Base-by-base conservation (phyloP, 2,329 filamentous ascomycete genomes). In the Pestalotiopsis sp. region DNA sequence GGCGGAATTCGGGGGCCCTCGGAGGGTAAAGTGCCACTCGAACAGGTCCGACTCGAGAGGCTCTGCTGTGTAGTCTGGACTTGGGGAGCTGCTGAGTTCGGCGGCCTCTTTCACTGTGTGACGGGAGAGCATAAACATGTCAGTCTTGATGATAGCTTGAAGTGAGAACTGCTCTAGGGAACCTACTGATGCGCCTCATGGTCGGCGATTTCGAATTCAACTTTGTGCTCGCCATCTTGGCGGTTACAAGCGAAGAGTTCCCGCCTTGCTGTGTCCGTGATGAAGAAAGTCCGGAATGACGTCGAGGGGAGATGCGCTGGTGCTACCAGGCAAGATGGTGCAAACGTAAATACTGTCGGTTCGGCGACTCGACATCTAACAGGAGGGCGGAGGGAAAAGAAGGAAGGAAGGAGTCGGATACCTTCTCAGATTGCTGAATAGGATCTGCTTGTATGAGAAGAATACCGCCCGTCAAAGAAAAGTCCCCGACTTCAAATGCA, bases 1-100 rank as follows among this genome's bases (percentile, higher is more conserved):
- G 49, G 91, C 89, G 0, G 94, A 95, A 39, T 88, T 85, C 0
- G 95, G 95, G 0, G 95, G 95, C 0, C 96, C 96, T 65, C 92
- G 90, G n/a, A 99, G 86, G 0, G 96, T 99, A 82, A 98, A 99
- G 84, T 99, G 96, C 96, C 96, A 99, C 82, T 98, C 95, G 82
- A 97, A 97, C 66, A 99, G 90, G 81, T 98, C 94, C 39, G 89
- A 86, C 78, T 98, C 95, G 71, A 95, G 89, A 0, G 96, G 96
- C 3, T 91, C 86, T 55, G 95, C 96, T 74, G 92, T 89, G 81
- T 95, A 97, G 83, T 97, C 94, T 66, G 93, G 85, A 2, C 93
- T 96, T 4, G 95, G 94, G 49, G 92, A 88, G 69, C 85, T 86
- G 70, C 93, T 90, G 67, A 99, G 89, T 79, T 98, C 96, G 69